Evolutionary conservation across 306 rosid genomes (phyloP), one percentile per base, ranked within the genome.

Genomic region (Astragalus membranaceus): DNA sequence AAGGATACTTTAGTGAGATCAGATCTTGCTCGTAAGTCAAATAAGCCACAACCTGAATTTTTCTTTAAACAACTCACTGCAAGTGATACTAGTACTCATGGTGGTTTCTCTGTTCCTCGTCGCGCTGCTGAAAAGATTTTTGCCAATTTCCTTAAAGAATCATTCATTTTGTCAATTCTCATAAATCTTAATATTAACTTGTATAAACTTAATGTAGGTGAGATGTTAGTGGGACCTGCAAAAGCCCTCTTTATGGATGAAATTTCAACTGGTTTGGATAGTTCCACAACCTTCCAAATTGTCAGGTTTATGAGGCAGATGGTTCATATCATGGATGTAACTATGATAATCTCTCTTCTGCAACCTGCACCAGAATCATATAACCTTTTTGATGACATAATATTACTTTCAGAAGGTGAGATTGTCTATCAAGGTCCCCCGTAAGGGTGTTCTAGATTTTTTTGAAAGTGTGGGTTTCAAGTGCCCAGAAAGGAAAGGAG

Each of bases 331-430:
- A 88, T 76, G 85, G 89, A 84, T 62, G 75, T 86, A 2, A 82
- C 95, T 11, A 86, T 84, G 88, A 71, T 88, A 49, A 82, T 86
- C 55, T 79, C 95, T 56, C 95, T 88, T 68, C 78, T 86, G 10
- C 95, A 86, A 70, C 95, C 95, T n/a, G 86, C 89, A 43, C 95
- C 95, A 7, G 89, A 88, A 72, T 80, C 89, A 29, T 88, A 53
- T 32, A 78, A 86, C 12, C 89, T 78, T n/a, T 88, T 88, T 54
- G 89, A 88, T 62, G 88, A 86, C 76, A 82, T 88, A 48, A 74
- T 88, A 46, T 57, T 88, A 61, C 86, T 88, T 23, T 82, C 95
- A 13, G 88, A 88, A 67, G 95, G 95, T 44, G 75, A 84, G 68
- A 78, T 88, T 17, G 88, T 88, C 2, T 88, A 88, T 14, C 95